Evolutionary conservation across 2,329 filamentous ascomycete genomes (phyloP).

Genomic region (Alternaria longipes): DNA sequence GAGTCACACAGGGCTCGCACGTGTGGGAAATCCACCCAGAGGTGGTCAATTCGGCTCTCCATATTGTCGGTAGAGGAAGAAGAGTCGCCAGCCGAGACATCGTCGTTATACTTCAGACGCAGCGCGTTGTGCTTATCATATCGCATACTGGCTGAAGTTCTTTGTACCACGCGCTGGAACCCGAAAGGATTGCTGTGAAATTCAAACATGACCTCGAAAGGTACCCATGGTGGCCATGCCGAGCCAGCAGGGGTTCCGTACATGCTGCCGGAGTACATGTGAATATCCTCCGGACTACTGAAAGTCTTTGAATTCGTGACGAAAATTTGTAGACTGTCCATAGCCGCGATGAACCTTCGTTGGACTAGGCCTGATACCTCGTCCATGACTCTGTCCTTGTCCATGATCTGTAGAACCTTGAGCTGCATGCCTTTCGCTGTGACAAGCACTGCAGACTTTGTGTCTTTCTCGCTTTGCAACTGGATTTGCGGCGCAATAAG

Average conservation of each 20-base stretch:
- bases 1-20: conserved; percentile 96
- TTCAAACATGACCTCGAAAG: conserved; percentile 98
- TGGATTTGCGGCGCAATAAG: conserved; percentile 98
- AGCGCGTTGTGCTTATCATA: conserved; percentile 99
- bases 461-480: conserved; percentile 97
- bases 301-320: conserved; percentile 95
- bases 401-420: conserved; percentile 97
- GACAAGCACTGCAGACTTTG: conserved; percentile 94
- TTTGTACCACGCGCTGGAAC: conserved; percentile 97
- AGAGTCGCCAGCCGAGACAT: conserved; percentile 74
- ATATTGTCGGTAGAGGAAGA: conserved; percentile 61
- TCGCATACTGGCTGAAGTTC: conserved; percentile 90
- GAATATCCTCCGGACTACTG: conserved; percentile 78
- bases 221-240: conserved; percentile 97
- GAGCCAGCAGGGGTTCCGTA: conserved; percentile 87
- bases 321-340: conserved; percentile 99
- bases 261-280: conserved; percentile 91
- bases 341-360: conserved; percentile 89
- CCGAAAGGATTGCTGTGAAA: conserved; percentile 93
- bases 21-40: conserved; percentile 96
- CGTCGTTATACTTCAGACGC: conserved; percentile 95
- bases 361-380: conserved; percentile 95
- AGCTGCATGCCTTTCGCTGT: conserved; percentile 98
- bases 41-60: conserved; percentile 89
- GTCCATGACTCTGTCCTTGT: conserved; percentile 91